Percentiles rank a stretch among this genome's conserved stretches.
phyloP scores from a whole-genome alignment of 129 eudicot species.

The Chrysanthemum seticuspe region DNA sequence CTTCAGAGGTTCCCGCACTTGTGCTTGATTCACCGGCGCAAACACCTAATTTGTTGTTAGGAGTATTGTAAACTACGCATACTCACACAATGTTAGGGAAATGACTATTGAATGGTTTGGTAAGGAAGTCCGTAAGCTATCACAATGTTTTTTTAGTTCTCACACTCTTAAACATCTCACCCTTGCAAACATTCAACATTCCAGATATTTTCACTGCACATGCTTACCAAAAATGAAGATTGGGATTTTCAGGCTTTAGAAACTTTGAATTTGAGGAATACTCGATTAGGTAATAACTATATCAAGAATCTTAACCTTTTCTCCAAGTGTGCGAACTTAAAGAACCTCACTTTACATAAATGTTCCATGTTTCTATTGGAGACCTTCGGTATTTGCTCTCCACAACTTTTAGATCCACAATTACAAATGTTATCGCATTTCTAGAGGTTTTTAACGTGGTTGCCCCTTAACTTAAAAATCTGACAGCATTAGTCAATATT shows the following conservation, averaged over 20 bases:
- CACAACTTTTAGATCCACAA: background rate
- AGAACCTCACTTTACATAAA: background rate
- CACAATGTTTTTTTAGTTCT: slow-evolving; percentile 2
- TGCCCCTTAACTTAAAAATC: slow-evolving; percentile 11
- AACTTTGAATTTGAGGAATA: background rate
- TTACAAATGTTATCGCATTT: background rate
- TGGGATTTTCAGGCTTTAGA: slow-evolving; percentile 10
- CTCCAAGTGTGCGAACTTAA: slow-evolving; percentile 19
- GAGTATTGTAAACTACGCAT: slow-evolving; percentile 5
- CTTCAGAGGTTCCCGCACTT: background rate
- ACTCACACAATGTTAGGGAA: slow-evolving; percentile 13
- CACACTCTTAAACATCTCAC: slow-evolving; percentile 17
- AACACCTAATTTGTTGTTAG: background rate
- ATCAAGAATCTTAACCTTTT: background rate
- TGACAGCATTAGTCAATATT: background rate
- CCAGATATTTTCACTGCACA: background rate
- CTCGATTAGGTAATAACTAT: too few species aligned
- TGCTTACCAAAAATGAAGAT: background rate
- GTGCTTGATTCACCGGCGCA: slow-evolving; percentile 6
- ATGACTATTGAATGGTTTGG: background rate
- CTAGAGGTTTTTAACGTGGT: background rate
- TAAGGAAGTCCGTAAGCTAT: background rate
- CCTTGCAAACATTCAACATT: background rate
- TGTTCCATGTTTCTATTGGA: background rate
- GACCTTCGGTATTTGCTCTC: background rate